Evolutionary conservation across 371 early-diverging fungal species (phyloP).

Genomic region (Mucor plumbeus): DNA sequence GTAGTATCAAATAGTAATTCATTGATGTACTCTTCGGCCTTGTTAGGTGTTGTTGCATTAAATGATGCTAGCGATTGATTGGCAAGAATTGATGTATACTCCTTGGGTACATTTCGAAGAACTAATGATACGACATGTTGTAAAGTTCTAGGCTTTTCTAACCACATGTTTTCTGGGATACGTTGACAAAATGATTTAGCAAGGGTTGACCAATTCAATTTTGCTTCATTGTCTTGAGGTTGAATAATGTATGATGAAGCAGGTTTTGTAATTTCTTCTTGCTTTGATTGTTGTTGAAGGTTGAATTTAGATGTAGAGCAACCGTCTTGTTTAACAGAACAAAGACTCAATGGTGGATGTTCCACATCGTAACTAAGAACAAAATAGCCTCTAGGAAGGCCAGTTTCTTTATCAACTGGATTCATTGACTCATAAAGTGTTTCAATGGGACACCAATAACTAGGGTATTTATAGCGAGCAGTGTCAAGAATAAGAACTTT

Average conservation of each 20-base stretch:
- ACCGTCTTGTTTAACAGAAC: slow-evolving; percentile 26
- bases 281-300: not conserved
- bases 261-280: not conserved
- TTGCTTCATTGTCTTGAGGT: slow-evolving; percentile 10
- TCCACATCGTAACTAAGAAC: slow-evolving; percentile 64
- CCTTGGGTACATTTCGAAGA: slow-evolving; percentile 53
- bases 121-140: slow-evolving; percentile 52
- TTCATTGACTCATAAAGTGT: slow-evolving; percentile 80
- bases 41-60: slow-evolving; percentile 32
- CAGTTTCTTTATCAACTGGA: slow-evolving; percentile 82
- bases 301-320: not conserved
- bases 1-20: slow-evolving; percentile 45
- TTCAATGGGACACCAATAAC: slow-evolving; percentile 76
- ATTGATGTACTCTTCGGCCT: slow-evolving; percentile 45
- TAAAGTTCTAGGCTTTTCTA: slow-evolving; percentile 52
- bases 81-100: slow-evolving; percentile 48
- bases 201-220: slow-evolving; percentile 54
- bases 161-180: slow-evolving; percentile 58
- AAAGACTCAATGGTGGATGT: slow-evolving; percentile 49
- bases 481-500: slow-evolving; percentile 86
- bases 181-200: slow-evolving; percentile 55
- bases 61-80: slow-evolving; percentile 43
- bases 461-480: slow-evolving; percentile 81
- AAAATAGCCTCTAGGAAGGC: slow-evolving; percentile 85
- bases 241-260: not conserved